These are phyloP conservation scores for Gynochthodes officinalis DNA, from an alignment of 257 asterid genomes.

Conservation along the genomic window DNA sequence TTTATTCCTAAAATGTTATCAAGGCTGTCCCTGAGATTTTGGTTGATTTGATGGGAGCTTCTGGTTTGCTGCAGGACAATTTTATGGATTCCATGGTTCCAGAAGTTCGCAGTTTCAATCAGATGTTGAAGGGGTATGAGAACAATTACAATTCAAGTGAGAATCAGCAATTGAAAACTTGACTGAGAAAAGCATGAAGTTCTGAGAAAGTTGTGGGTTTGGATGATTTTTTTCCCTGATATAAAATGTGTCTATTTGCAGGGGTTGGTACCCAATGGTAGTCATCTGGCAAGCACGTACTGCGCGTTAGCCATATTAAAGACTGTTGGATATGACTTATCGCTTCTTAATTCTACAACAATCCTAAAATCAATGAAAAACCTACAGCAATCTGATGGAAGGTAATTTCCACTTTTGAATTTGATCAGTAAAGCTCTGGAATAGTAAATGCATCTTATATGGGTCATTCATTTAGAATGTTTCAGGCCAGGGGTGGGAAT, in stretches of 20 bases:
- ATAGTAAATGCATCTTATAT: not conserved
- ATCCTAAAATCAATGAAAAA: slow-evolving; percentile 76
- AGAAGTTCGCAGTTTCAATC: slow-evolving; percentile 79
- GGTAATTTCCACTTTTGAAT: slow-evolving; percentile 38
- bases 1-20: not conserved
- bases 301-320: slow-evolving; percentile 78
- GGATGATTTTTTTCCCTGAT: slow-evolving; percentile 6
- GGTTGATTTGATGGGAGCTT: not conserved
- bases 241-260: slow-evolving; percentile 27
- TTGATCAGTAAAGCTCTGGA: slow-evolving; percentile 1
- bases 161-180: not conserved
- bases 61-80: slow-evolving; percentile 54
- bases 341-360: slow-evolving; percentile 50
- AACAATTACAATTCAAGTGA: slow-evolving; percentile 20
- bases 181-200: slow-evolving; percentile 1
- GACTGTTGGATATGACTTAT: slow-evolving; percentile 77
- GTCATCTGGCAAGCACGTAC: slow-evolving; percentile 96
- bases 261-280: slow-evolving; percentile 60
- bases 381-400: slow-evolving; percentile 89
- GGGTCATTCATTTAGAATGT: not conserved
- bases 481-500: not conserved
- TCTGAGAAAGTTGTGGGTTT: slow-evolving; percentile 7
- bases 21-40: slow-evolving; percentile 21
- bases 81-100: slow-evolving; percentile 96
- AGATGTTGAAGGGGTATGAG: slow-evolving; percentile 45